These are phyloP conservation scores for Barnettozyma vustinii DNA, from an alignment of 805 yeast species.

Conservation along the genomic window DNA sequence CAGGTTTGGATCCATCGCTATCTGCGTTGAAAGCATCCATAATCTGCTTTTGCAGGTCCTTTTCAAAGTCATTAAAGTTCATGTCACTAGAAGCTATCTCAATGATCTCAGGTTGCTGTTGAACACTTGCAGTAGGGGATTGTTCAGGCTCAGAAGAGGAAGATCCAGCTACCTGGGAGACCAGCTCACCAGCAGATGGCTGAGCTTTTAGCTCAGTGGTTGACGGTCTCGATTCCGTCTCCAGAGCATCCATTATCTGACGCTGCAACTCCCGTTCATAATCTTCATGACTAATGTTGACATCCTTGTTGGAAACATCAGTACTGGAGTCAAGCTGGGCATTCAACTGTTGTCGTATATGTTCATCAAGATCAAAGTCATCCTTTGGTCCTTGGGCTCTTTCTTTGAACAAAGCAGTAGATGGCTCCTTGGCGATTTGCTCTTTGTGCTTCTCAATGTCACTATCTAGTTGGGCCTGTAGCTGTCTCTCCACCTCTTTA, in stretches of 20 bases:
- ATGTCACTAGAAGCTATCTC: background rate
- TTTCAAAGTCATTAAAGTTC: slow-evolving; percentile 12
- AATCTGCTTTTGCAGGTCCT: slow-evolving; percentile 21
- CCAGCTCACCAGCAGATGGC: background rate
- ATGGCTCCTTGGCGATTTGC: background rate
- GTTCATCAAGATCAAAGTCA: slow-evolving; percentile 4
- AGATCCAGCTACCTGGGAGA: background rate
- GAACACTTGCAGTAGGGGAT: background rate
- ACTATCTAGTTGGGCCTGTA: slow-evolving; percentile 16
- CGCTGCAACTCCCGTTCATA: slow-evolving; percentile 14
- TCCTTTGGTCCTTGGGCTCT: background rate
- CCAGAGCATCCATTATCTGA: slow-evolving; percentile 18
- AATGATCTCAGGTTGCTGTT: background rate
- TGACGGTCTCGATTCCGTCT: background rate
- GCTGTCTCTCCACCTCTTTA: slow-evolving; percentile 24
- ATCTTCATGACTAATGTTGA: background rate
- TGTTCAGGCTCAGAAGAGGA: background rate
- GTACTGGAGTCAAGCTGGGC: background rate
- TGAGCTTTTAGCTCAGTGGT: background rate
- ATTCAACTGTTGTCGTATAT: slow-evolving; percentile 10
- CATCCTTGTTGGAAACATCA: background rate
- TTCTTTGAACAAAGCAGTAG: background rate
- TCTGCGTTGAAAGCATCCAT: slow-evolving; percentile 18
- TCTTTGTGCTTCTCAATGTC: background rate
- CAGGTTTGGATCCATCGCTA: background rate